phyloP scores from a whole-genome alignment of 352 stramenopile species.

The Phytophthora sp. region DNA sequence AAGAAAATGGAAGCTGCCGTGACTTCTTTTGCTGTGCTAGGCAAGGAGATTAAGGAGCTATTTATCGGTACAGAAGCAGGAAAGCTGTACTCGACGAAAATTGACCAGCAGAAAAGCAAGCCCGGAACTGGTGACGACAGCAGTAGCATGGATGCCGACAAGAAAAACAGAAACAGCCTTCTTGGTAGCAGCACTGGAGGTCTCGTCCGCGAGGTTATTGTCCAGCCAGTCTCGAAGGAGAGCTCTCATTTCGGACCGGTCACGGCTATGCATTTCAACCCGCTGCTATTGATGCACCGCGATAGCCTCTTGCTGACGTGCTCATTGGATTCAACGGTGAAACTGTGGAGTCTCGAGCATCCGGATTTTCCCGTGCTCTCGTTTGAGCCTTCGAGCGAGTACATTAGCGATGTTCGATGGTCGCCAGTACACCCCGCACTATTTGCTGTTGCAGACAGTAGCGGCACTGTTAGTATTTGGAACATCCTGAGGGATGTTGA shows the following conservation, averaged over 20 bases:
- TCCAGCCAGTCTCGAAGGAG: constrained; percentile 65
- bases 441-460: constrained; percentile 85
- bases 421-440: constrained; percentile 78
- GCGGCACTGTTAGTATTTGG: constrained; percentile 78
- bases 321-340: constrained; percentile 88
- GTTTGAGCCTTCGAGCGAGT: constrained; percentile 89
- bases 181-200: constrained; percentile 33
- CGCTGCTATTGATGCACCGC: constrained; percentile 66
- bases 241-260: constrained; percentile 84
- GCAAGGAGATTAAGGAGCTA: constrained; percentile 85
- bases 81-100: constrained; percentile 77
- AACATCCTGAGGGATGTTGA: constrained; percentile 89
- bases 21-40: constrained; percentile 81
- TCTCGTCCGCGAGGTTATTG: constrained; percentile 69
- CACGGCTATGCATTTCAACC: constrained; percentile 88
- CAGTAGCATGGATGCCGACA: constrained; percentile 42
- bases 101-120: constrained; percentile 82
- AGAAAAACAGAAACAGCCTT: constrained; percentile 42
- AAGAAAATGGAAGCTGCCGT: constrained; percentile 90
- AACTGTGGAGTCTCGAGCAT: constrained; percentile 87
- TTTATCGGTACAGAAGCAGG: constrained; percentile 87
- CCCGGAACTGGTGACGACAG: constrained; percentile 31
- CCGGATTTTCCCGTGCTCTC: constrained; percentile 72
- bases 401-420: constrained; percentile 90
- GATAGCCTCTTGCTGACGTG: constrained; percentile 84